Evolutionary conservation across 176 grass and related monocot species (phyloP), one percentile per base, ranked within the genome.

Genomic region (Thalia dealbata): DNA sequence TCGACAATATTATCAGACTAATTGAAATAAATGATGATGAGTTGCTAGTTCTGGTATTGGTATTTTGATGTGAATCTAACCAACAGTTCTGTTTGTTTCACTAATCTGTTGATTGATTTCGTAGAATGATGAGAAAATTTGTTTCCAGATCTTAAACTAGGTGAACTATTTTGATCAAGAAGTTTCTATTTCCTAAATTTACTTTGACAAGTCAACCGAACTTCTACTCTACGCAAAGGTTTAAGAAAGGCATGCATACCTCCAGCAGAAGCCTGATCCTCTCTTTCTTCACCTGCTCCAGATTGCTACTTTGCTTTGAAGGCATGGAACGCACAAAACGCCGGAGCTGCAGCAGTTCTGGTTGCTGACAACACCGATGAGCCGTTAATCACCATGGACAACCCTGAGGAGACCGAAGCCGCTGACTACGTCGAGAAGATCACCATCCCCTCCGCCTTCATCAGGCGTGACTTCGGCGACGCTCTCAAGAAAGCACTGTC

Each of bases 301-400:
- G 93, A 86, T 12, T 97, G 93, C 84, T 97, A 86, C 87, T 92
- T 97, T 80, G 89, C 89, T 22, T 76, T 88, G 72, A 97, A 97
- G 85, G 78, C 93, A 86, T 97, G 93, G 93, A 61, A 97, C 80
- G 89, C 87, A 62, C 89, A 97, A 76, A 1, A 7, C 0, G 93
- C 89, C 3, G 93, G 93, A 71, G 93, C 89, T 0, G 93, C 84
- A 2, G 93, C 89, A n/a, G 89, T 97, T 29, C 82, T 97, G 3
- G 80, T 97, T 6, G 89, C 89, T 18, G 89, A 97, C 76, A 86
- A 9, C 75, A 76, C 48, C 41, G 73, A 90, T 25, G 93, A 97
- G 81, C 87, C 85, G 42, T 85, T 97, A 70, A 78, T 97, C 7
- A 97, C 93, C 23, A 97, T 92, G 93, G 89, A 88, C 78, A 66